phyloP scores from a whole-genome alignment of 2,329 filamentous ascomycete genomes.

The Aureobasidium sp. region DNA sequence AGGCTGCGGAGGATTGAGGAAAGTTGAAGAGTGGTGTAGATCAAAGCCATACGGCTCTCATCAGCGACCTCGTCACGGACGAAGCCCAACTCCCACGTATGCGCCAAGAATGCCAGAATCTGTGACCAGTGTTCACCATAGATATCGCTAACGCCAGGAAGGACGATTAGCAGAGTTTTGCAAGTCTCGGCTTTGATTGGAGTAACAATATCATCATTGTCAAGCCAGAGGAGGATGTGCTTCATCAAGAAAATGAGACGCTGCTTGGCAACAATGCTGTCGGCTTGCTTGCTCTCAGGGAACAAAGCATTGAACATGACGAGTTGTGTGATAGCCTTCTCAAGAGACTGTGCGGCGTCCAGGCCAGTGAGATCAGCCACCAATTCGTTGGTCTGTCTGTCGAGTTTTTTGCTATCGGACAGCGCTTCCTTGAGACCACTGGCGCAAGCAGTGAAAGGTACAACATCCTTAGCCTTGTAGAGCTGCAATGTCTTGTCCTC shows the following conservation, averaged over 20 bases:
- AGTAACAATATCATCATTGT: conserved; percentile 39
- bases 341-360: conserved; percentile 34
- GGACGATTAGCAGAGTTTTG: conserved; percentile 45
- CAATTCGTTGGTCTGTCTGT: conserved; percentile 50
- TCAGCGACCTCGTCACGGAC: conserved; percentile 9
- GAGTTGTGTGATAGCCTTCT: conserved; percentile 35
- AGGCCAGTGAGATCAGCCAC: conserved; percentile 51
- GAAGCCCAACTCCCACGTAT: conserved; percentile 24
- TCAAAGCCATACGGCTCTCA: conserved; percentile 28
- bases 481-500: conserved; percentile 26
- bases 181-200: conserved; percentile 49
- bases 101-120: conserved; percentile 28
- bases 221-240: conserved; percentile 65
- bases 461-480: conserved; percentile 31
- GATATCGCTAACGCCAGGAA: conserved; percentile 69
- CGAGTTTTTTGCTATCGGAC: conserved; percentile 38
- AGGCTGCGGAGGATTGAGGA: conserved; percentile 55
- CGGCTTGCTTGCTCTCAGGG: conserved; percentile 38
- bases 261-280: conserved; percentile 46
- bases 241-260: conserved; percentile 76
- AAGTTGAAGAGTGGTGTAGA: conserved; percentile 67
- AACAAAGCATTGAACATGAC: conserved; percentile 48
- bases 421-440: conserved; percentile 42
- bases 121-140: conserved; percentile 82
- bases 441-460: conserved; percentile 41